Percentiles rank a stretch among this genome's conserved stretches.
phyloP scores from a whole-genome alignment of 352 stramenopile genomes.

The Phytophthora capsici region DNA sequence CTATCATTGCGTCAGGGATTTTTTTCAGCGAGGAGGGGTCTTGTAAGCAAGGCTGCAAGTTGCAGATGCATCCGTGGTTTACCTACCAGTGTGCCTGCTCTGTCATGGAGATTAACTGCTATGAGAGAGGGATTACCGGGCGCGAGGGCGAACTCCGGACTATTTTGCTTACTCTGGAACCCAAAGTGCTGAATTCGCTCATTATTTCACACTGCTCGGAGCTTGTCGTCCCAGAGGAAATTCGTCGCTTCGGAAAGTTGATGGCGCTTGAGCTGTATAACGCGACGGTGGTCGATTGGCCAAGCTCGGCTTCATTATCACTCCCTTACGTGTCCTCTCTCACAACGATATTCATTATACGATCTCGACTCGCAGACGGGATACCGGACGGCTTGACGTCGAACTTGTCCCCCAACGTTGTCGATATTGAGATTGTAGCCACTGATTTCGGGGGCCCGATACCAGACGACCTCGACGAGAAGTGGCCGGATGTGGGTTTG shows the following conservation, averaged over 20 bases:
- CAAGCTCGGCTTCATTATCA: slow-evolving; percentile 31
- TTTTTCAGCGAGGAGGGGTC: slow-evolving; percentile 23
- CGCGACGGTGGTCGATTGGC: slow-evolving; percentile 40
- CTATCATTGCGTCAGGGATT: slow-evolving; percentile 36
- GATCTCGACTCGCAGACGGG: slow-evolving; percentile 21
- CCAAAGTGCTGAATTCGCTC: slow-evolving; percentile 45
- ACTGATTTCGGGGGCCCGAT: slow-evolving; percentile 26
- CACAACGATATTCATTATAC: slow-evolving; percentile 41
- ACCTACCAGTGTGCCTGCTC: slow-evolving; percentile 45
- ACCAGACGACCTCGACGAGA: slow-evolving; percentile 34
- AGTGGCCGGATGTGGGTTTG: slow-evolving; percentile 40
- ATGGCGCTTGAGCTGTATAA: slow-evolving; percentile 60
- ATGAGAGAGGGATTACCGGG: slow-evolving; percentile 35
- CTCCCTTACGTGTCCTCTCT: slow-evolving; percentile 30
- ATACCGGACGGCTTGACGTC: slow-evolving; percentile 42
- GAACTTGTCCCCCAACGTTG: slow-evolving; percentile 34
- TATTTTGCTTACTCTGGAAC: slow-evolving; percentile 38
- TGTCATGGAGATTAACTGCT: slow-evolving; percentile 56
- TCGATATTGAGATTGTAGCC: slow-evolving; percentile 47
- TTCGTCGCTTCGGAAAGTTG: slow-evolving; percentile 41
- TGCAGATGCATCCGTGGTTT: slow-evolving; percentile 59
- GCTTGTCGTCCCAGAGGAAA: slow-evolving; percentile 30
- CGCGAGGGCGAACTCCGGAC: slow-evolving; percentile 16
- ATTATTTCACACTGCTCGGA: slow-evolving; percentile 52
- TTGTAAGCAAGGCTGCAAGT: slow-evolving; percentile 41